Conservation (phyloP, 2,329 filamentous ascomycete genomes). For the Rhynchosporium graminicola region DNA sequence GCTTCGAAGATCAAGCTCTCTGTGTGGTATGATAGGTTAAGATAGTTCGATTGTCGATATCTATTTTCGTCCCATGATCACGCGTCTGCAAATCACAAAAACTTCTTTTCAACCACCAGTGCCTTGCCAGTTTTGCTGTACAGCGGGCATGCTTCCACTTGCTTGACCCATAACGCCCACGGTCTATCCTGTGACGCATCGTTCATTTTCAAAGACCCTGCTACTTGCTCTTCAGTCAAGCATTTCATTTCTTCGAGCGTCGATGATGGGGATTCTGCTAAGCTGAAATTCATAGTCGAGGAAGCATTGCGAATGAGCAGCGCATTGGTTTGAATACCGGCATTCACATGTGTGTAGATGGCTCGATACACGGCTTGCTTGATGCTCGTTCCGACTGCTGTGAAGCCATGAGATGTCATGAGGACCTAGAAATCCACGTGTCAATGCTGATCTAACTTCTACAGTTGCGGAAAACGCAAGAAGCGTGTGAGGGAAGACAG, state of each 20-base stretch:
- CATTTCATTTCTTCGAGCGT: constrained; percentile 18
- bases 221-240: constrained; percentile 31
- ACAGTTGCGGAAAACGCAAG: constrained; percentile 17
- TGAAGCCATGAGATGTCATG: constrained; percentile 50
- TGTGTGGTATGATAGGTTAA: background rate
- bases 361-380: constrained; percentile 46
- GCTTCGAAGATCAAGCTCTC: no score
- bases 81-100: background rate
- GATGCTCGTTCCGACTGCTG: constrained; percentile 43
- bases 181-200: constrained; percentile 36
- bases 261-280: background rate
- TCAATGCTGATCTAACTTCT: background rate
- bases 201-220: constrained; percentile 36
- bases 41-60: background rate
- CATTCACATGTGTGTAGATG: constrained; percentile 49
- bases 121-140: constrained; percentile 26
- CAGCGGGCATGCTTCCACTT: constrained; percentile 36
- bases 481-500: no score
- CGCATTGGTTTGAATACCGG: constrained; percentile 45
- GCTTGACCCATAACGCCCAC: constrained; percentile 39
- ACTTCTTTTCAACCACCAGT: constrained; percentile 8
- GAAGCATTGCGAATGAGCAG: constrained; percentile 34
- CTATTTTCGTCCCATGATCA: no score
- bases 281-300: background rate
- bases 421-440: constrained; percentile 43